Conservation (phyloP, 805 yeast species). For the Candida manassasensis region DNA sequence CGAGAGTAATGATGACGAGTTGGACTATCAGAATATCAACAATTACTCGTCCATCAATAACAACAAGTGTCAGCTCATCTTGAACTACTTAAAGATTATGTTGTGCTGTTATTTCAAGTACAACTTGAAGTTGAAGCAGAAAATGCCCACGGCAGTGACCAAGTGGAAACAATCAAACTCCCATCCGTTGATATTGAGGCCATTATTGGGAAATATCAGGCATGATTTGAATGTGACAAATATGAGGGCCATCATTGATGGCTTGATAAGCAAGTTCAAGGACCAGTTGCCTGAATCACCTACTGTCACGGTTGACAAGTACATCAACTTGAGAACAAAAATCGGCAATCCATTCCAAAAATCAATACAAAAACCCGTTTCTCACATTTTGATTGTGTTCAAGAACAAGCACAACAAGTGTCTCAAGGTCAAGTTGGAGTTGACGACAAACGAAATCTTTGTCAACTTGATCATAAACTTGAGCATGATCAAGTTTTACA, state of each 20-base stretch:
- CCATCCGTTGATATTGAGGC: conserved; percentile 47
- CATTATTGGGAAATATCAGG: conserved; percentile 54
- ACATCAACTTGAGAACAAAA: conserved; percentile 18
- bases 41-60: conserved; percentile 27
- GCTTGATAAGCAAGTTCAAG: conserved; percentile 13
- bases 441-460: conserved; percentile 38
- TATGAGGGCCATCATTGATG: conserved; percentile 25
- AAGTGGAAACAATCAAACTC: conserved; percentile 41
- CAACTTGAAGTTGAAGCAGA: conserved; percentile 38
- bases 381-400: conserved; percentile 23
- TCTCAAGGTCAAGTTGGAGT: conserved; percentile 23
- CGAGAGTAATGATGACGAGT: conserved; percentile 37
- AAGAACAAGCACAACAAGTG: conserved; percentile 15
- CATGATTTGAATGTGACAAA: conserved; percentile 43
- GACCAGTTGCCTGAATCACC: conserved; percentile 4
- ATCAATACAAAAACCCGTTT: conserved; percentile 34
- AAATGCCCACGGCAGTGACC: conserved; percentile 44
- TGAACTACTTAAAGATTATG: conserved; percentile 52
- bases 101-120: conserved; percentile 54
- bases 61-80: conserved; percentile 50
- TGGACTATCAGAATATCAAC: conserved; percentile 26
- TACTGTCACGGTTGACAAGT: conserved; percentile 15
- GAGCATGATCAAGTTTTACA: conserved; percentile 27
- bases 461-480: conserved; percentile 36
- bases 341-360: conserved; percentile 33